Conservation (phyloP, 1,284 basidiomycete species). For the Leccinum insigne region DNA sequence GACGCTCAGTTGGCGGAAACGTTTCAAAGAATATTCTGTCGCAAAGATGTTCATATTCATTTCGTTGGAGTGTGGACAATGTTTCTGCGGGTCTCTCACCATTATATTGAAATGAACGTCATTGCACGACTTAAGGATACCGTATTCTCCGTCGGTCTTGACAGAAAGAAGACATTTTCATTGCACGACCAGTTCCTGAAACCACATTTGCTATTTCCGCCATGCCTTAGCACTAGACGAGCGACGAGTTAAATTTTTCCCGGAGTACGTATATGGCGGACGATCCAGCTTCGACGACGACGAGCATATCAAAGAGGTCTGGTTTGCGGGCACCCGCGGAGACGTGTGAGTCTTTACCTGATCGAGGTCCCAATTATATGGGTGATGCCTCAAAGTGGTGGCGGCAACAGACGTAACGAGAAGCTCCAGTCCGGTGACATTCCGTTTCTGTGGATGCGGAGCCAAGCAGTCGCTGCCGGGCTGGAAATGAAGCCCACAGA, state of each 20-base stretch:
- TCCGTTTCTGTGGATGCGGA: conserved; percentile 35
- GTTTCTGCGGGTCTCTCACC: background rate
- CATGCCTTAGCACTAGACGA: conserved; percentile 40
- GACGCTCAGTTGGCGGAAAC: conserved; percentile 20
- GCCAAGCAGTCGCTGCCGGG: conserved; percentile 28
- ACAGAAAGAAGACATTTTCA: conserved; percentile 29
- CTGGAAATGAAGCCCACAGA: conserved; percentile 25
- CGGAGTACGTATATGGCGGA: conserved; percentile 36
- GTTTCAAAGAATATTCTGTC: conserved; percentile 30
- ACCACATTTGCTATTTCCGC: conserved; percentile 34
- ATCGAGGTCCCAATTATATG: background rate
- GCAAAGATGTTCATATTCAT: conserved; percentile 31
- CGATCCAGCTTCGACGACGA: conserved; percentile 11
- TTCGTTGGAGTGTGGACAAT: conserved; percentile 40
- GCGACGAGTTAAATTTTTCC: conserved; percentile 41
- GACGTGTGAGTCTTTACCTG: conserved; percentile 32
- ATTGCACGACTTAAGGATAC: conserved; percentile 26
- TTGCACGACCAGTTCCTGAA: conserved; percentile 25
- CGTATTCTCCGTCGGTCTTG: conserved; percentile 36
- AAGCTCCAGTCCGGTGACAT: conserved; percentile 33
- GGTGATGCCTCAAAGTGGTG: conserved; percentile 22
- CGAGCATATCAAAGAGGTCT: conserved; percentile 35
- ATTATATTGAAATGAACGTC: background rate
- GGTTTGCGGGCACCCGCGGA: conserved; percentile 37
- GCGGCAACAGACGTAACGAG: conserved; percentile 31